Conservation (phyloP, 2,329 filamentous ascomycete species). For the Sporothrix sp. region DNA sequence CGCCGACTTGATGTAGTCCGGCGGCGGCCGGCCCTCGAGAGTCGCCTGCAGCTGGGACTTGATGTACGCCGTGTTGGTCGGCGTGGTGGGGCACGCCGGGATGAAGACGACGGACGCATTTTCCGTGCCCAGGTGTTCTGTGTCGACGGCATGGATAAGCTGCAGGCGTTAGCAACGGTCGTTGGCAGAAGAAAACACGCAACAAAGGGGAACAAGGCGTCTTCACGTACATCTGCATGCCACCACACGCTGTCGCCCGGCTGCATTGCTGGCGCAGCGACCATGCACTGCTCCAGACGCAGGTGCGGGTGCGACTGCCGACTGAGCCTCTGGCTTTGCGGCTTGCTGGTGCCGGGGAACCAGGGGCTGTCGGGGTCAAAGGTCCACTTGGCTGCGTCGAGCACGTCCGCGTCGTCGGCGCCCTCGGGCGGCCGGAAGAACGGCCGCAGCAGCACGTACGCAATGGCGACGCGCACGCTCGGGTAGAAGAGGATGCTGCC, state of each 20-base stretch:
- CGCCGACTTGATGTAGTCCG: constrained; percentile 16
- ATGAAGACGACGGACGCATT: constrained; percentile 11
- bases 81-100: constrained; percentile 12
- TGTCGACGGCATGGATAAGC: constrained; percentile 16
- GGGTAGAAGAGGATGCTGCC: constrained; percentile 33
- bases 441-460: constrained; percentile 33
- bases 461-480: constrained; percentile 27
- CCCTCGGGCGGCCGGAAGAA: constrained; percentile 32
- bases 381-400: constrained; percentile 30
- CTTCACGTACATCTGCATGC: constrained; percentile 15
- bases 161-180: background rate
- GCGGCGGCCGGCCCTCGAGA: constrained; percentile 13
- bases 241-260: constrained; percentile 27
- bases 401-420: constrained; percentile 21
- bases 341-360: constrained; percentile 31
- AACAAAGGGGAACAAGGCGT: no score
- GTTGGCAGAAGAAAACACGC: background rate
- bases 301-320: constrained; percentile 30
- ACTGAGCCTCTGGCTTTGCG: constrained; percentile 28
- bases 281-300: constrained; percentile 27
- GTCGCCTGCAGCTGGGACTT: constrained; percentile 6
- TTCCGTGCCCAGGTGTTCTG: constrained; percentile 8
- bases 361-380: constrained; percentile 23
- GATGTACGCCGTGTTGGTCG: constrained; percentile 11
- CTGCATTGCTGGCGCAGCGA: constrained; percentile 29